These are phyloP conservation scores for Mortierella hygrophila DNA, from an alignment of 192 early-diverging fungal species.

Conservation along the genomic window DNA sequence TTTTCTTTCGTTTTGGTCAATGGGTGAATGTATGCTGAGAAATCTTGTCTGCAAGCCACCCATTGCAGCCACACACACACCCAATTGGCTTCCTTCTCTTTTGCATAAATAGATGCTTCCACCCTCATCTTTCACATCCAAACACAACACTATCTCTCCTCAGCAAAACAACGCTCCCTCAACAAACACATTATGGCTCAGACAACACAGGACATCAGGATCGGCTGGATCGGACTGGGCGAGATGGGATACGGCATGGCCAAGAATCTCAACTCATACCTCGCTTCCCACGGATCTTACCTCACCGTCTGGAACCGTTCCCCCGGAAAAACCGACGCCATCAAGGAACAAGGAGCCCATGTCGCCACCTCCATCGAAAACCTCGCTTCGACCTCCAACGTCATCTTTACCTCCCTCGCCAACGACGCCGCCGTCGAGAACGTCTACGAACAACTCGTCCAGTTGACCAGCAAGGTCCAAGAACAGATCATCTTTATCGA, in stretches of 20 bases:
- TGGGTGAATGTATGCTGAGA: neutral
- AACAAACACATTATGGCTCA: slow-evolving; percentile 8
- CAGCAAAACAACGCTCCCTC: neutral
- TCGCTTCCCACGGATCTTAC: slow-evolving; percentile 35
- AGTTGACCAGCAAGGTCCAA: slow-evolving; percentile 3
- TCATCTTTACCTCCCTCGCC: slow-evolving; percentile 73
- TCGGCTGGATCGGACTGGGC: slow-evolving; percentile 77
- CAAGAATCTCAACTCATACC: slow-evolving; percentile 67
- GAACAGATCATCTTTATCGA: slow-evolving; percentile 66
- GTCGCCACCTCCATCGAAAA: slow-evolving; percentile 54
- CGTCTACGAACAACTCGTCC: slow-evolving; percentile 59
- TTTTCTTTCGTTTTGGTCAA: neutral
- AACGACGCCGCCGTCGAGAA: slow-evolving; percentile 70
- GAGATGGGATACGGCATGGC: slow-evolving; percentile 75
- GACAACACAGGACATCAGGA: slow-evolving; percentile 10
- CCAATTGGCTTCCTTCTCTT: neutral
- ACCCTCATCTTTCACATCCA: no score
- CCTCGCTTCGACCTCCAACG: slow-evolving; percentile 57
- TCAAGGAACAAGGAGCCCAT: slow-evolving; percentile 58
- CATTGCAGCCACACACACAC: neutral
- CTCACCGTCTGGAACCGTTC: slow-evolving; percentile 78
- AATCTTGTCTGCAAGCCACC: neutral
- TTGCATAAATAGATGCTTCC: neutral
- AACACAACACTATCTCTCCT: neutral
- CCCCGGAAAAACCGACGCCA: slow-evolving; percentile 49